phyloP scores from a whole-genome alignment of 768 basidiomycete species.

The Lactifluus hygrophoroides region DNA sequence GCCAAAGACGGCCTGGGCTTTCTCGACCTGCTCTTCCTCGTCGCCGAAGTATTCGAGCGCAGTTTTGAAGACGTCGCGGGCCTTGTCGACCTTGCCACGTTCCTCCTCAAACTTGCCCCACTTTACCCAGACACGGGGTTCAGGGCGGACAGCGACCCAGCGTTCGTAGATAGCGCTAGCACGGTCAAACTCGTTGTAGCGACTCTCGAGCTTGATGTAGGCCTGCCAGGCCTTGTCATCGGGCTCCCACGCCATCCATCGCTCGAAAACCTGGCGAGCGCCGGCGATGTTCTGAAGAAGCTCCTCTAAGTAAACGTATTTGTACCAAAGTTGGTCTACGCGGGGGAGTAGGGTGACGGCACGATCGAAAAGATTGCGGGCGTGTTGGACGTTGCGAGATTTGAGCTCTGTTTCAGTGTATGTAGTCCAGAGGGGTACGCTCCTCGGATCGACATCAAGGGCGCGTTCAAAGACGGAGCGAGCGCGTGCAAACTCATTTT shows the following conservation, averaged over 20 bases:
- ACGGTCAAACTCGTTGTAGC: conserved; percentile 86
- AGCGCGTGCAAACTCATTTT: conserved; percentile 93
- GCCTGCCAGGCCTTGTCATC: conserved; percentile 99
- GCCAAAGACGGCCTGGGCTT: conserved; percentile 84
- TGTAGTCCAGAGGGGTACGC: conserved; percentile 85
- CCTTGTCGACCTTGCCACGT: conserved; percentile 52
- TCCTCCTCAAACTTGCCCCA: conserved; percentile 63
- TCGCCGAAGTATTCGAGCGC: conserved; percentile 59
- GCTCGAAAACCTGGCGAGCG: conserved; percentile 94
- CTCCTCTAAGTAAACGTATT: conserved; percentile 98
- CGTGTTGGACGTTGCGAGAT: conserved; percentile 93
- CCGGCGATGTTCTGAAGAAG: conserved; percentile 93
- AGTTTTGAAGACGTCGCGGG: conserved; percentile 57
- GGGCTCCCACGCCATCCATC: conserved; percentile 99
- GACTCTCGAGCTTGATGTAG: conserved; percentile 96
- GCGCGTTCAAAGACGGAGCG: conserved; percentile 96
- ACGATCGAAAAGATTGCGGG: conserved; percentile 94
- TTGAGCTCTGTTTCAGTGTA: conserved; percentile 98
- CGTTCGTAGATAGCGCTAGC: conserved; percentile 91
- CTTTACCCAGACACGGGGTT: conserved; percentile 55
- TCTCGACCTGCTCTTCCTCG: conserved; percentile 57
- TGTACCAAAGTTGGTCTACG: conserved; percentile 98
- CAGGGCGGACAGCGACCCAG: conserved; percentile 69
- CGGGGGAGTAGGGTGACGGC: conserved; percentile 94
- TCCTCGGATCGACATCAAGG: conserved; percentile 87